These are phyloP conservation scores for Epichloe gansuensis DNA, from an alignment of 2,329 filamentous ascomycete genomes.

Conservation along the genomic window DNA sequence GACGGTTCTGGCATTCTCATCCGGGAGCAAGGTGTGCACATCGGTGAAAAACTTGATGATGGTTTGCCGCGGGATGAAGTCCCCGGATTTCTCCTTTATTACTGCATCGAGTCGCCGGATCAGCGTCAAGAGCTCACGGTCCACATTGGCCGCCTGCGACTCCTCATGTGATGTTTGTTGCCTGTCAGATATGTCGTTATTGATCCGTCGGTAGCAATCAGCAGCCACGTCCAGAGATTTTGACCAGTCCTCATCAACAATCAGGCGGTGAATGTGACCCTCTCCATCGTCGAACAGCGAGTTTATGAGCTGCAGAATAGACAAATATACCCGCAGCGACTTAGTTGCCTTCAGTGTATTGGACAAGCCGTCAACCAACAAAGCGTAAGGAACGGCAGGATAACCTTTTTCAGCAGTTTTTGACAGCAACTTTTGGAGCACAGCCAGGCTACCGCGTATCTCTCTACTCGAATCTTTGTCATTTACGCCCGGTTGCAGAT, in stretches of 20 bases:
- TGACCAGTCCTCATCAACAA: slow-evolving; percentile 56
- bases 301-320: slow-evolving; percentile 41
- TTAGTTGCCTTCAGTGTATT: slow-evolving; percentile 34
- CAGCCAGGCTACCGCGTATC: slow-evolving; percentile 49
- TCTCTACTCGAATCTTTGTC: slow-evolving; percentile 42
- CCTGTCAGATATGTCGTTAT: slow-evolving; percentile 14
- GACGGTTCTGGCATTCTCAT: slow-evolving; percentile 51
- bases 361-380: slow-evolving; percentile 45
- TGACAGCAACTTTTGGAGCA: slow-evolving; percentile 50
- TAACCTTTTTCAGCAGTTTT: slow-evolving; percentile 49
- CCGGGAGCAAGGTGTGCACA: slow-evolving; percentile 49
- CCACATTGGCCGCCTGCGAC: slow-evolving; percentile 24
- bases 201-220: slow-evolving; percentile 34
- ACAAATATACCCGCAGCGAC: slow-evolving; percentile 32
- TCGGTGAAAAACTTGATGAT: slow-evolving; percentile 56
- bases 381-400: slow-evolving; percentile 44
- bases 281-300: slow-evolving; percentile 41
- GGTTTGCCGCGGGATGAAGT: slow-evolving; percentile 52
- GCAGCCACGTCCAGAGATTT: slow-evolving; percentile 46
- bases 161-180: slow-evolving; percentile 15
- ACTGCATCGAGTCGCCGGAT: slow-evolving; percentile 38
- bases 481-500: slow-evolving; percentile 31
- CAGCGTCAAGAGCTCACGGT: slow-evolving; percentile 31
- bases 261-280: slow-evolving; percentile 39
- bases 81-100: slow-evolving; percentile 28